Evolutionary conservation across 257 asterid genomes (phyloP).

Genomic region (Solanum chiquidenum): DNA sequence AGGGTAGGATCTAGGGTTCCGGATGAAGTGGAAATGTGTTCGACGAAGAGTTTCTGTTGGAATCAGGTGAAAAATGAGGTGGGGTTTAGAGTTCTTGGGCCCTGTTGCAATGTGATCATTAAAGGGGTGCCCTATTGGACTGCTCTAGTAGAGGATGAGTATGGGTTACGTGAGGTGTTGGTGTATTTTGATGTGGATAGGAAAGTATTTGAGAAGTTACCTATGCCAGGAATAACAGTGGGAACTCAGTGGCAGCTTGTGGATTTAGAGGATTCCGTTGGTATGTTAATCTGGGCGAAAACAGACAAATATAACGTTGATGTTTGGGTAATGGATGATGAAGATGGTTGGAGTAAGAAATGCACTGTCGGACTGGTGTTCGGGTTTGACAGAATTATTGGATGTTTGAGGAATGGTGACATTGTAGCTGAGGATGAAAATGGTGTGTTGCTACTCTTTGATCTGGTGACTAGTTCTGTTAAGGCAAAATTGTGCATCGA

Average conservation of each 20-base stretch:
- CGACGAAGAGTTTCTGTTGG: not conserved
- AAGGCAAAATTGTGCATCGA: not conserved
- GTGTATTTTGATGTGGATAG: not conserved
- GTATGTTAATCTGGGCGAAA: not conserved
- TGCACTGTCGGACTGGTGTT: not conserved
- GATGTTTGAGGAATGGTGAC: slow-evolving; percentile 3
- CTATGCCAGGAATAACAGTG: not conserved
- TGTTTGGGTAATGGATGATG: slow-evolving; percentile 2
- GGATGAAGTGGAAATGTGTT: not conserved
- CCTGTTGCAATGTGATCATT: not conserved
- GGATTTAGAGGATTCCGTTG: not conserved
- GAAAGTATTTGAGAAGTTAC: not conserved
- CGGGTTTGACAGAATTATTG: not conserved
- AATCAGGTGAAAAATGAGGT: not conserved
- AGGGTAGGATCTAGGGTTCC: not conserved
- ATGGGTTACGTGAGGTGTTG: not conserved
- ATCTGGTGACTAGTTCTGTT: not conserved
- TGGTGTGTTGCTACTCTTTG: not conserved
- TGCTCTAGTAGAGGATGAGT: not conserved
- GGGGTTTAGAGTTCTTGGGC: not conserved
- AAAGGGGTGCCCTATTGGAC: not conserved
- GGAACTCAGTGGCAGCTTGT: not conserved
- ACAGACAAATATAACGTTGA: not conserved
- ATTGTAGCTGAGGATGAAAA: not conserved
- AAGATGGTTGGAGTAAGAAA: slow-evolving; percentile 6